These are phyloP conservation scores for Kluyveromyces aestuarii DNA, from an alignment of 805 yeast species.

Conservation along the genomic window DNA sequence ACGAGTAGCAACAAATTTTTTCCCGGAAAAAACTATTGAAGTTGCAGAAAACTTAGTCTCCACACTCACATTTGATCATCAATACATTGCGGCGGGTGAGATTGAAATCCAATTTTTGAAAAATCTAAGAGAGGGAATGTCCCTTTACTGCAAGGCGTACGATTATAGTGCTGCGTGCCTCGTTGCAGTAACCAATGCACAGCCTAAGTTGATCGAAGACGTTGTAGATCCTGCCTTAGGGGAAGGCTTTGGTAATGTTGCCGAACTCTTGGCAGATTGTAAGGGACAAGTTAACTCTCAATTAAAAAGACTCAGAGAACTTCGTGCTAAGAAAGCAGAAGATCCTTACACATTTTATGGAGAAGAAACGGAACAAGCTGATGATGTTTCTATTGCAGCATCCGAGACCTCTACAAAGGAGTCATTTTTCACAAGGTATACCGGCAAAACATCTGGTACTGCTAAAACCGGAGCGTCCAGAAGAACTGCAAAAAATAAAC, in stretches of 20 bases:
- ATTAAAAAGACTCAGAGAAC: constrained; percentile 69
- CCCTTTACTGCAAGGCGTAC: constrained; percentile 64
- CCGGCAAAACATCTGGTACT: constrained; percentile 93
- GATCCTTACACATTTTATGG: constrained; percentile 88
- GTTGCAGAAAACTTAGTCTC: constrained; percentile 54
- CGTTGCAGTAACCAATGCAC: constrained; percentile 40
- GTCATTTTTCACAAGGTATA: constrained; percentile 89
- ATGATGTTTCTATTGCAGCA: constrained; percentile 89
- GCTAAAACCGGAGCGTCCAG: constrained; percentile 96
- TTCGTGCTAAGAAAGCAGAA: constrained; percentile 70
- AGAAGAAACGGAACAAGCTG: constrained; percentile 67
- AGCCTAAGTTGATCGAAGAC: constrained; percentile 39
- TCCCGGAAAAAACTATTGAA: constrained; percentile 32
- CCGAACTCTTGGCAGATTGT: constrained; percentile 92
- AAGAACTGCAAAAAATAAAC: constrained; percentile 80
- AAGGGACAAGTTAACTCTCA: constrained; percentile 78
- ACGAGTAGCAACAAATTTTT: constrained; percentile 40
- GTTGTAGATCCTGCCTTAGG: constrained; percentile 66
- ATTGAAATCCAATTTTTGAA: constrained; percentile 56
- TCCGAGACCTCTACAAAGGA: constrained; percentile 89
- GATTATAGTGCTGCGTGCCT: constrained; percentile 69
- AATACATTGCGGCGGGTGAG: constrained; percentile 72
- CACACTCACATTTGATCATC: constrained; percentile 56
- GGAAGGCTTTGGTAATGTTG: constrained; percentile 81
- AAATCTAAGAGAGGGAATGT: constrained; percentile 54